A percentile compares a stretch with the other conserved stretches of the same genome.
These are phyloP conservation scores for Laguncularia racemosa DNA, from an alignment of 345 rosid genomes.

Conservation along the genomic window DNA sequence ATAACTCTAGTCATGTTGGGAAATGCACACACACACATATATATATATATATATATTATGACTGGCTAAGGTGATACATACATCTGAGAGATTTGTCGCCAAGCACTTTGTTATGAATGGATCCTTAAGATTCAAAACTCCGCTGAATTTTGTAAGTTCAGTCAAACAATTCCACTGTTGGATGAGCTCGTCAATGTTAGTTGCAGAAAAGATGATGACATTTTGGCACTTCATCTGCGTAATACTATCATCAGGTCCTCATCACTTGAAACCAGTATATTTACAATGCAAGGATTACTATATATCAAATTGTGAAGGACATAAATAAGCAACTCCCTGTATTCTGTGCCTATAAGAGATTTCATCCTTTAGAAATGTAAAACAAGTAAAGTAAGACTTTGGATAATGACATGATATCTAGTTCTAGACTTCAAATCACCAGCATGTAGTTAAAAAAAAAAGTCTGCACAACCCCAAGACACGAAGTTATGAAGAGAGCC, in stretches of 20 bases:
- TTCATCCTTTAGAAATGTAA: too few relatives aligned
- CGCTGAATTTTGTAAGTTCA: conserved; percentile 41
- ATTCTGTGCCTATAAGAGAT: too few relatives aligned
- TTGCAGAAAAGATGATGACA: conserved; percentile 66
- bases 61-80: conserved; percentile 19
- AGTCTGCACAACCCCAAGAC: too few relatives aligned
- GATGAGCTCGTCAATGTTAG: conserved; percentile 67
- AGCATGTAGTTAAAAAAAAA: too few relatives aligned
- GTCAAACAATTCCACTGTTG: conserved; percentile 82
- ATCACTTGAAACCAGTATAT: not conserved
- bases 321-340: too few relatives aligned
- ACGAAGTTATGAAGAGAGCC: too few relatives aligned
- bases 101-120: conserved; percentile 45
- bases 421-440: too few relatives aligned
- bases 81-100: conserved; percentile 56
- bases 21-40: too few relatives aligned
- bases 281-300: not conserved
- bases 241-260: not conserved
- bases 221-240: conserved; percentile 82
- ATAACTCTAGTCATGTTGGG: not conserved
- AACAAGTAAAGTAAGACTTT: too few relatives aligned
- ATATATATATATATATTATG: not conserved
- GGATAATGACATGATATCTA: too few relatives aligned
- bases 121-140: conserved; percentile 37
- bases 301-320: not conserved